Evolutionary conservation across 768 basidiomycete species (phyloP).

Genomic region (Amanita rimosa): DNA sequence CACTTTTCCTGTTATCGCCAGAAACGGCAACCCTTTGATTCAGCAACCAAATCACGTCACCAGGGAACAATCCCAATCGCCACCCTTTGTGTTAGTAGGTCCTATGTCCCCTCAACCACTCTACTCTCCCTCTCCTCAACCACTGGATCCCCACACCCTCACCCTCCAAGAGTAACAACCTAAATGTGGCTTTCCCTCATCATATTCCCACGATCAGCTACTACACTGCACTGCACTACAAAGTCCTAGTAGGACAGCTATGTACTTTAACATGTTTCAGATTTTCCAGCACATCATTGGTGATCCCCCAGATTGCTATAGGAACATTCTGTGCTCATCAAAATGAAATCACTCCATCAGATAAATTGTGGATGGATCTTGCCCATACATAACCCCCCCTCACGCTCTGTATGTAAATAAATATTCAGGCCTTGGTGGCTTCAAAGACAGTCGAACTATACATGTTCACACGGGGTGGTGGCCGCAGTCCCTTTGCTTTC

Average conservation of each 20-base stretch:
- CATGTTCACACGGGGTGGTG: constrained; percentile 38
- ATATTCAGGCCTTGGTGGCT: constrained; percentile 16
- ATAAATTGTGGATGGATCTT: neutral
- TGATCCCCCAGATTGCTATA: too few relatives aligned
- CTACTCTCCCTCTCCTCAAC: neutral
- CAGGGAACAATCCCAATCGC: constrained; percentile 13
- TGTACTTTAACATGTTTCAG: too few relatives aligned
- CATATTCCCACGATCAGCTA: neutral
- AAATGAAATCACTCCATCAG: neutral
- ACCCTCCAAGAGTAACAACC: too few relatives aligned
- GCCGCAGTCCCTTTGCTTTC: constrained; percentile 66
- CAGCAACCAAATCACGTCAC: constrained; percentile 26
- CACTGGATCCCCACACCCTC: too few relatives aligned
- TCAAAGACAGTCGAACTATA: constrained; percentile 11
- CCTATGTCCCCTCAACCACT: neutral
- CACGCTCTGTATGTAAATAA: neutral
- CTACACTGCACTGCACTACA: too few relatives aligned
- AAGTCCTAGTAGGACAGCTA: too few relatives aligned
- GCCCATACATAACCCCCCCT: neutral
- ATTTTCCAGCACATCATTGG: too few relatives aligned
- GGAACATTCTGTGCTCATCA: too few relatives aligned
- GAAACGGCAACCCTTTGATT: constrained; percentile 18
- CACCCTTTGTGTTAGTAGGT: neutral
- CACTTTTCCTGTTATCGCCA: constrained; percentile 13
- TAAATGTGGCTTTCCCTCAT: neutral